Conservation (phyloP, 2,329 filamentous ascomycete species). For the Pseudogymnoascus sp. region DNA sequence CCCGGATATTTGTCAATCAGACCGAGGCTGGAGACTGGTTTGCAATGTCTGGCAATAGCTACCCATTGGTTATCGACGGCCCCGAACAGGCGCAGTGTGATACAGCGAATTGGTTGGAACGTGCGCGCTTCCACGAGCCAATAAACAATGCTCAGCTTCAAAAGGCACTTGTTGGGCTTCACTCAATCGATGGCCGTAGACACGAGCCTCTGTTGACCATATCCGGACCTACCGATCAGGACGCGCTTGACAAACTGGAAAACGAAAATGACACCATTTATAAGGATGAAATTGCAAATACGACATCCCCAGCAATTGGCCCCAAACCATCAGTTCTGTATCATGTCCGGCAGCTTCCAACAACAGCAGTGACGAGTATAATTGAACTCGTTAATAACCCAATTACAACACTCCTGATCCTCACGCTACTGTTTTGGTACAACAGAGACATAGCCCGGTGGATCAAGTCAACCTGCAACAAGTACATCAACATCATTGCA, state of each 20-base stretch:
- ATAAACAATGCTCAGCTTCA: constrained; percentile 40
- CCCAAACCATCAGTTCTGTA: constrained; percentile 33
- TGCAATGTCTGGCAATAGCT: constrained; percentile 77
- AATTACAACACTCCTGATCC: constrained; percentile 22
- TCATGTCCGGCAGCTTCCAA: constrained; percentile 42
- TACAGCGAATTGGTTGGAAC: constrained; percentile 43
- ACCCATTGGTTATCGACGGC: constrained; percentile 75
- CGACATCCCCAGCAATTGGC: constrained; percentile 30
- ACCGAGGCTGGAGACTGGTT: constrained; percentile 88
- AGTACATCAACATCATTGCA: background rate
- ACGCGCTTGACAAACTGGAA: constrained; percentile 13
- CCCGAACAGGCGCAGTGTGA: constrained; percentile 43
- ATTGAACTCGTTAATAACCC: constrained; percentile 50
- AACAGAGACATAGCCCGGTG: constrained; percentile 13
- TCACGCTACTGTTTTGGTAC: constrained; percentile 14
- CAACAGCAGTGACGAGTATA: constrained; percentile 41
- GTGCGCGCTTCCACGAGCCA: constrained; percentile 26
- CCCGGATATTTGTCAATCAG: constrained; percentile 75
- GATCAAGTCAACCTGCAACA: background rate
- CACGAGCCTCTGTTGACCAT: constrained; percentile 38
- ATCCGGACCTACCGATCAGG: constrained; percentile 26
- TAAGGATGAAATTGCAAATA: background rate
- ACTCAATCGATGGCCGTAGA: constrained; percentile 46
- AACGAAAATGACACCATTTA: constrained; percentile 29
- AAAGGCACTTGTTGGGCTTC: constrained; percentile 61